phyloP scores from a whole-genome alignment of 306 rosid genomes.

The Delonix regia region DNA sequence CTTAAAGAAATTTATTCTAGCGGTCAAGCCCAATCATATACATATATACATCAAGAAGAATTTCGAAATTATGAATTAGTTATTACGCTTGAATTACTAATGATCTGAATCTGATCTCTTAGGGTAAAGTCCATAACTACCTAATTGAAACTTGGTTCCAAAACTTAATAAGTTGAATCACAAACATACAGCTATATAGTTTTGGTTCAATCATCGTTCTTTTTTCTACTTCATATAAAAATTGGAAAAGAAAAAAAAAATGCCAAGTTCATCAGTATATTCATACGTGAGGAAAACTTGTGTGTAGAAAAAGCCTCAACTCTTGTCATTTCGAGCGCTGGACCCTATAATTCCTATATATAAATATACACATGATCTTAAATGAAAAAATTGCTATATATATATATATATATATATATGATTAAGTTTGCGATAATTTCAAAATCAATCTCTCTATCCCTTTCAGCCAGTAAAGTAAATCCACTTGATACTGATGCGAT shows the following conservation, averaged over 20 bases:
- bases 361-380: neutral
- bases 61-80: too few relatives aligned
- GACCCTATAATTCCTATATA: too few relatives aligned
- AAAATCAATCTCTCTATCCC: neutral
- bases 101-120: too few relatives aligned
- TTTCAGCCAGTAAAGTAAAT: slow-evolving; percentile 15
- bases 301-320: neutral
- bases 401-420: neutral
- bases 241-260: neutral
- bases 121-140: too few relatives aligned
- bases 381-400: neutral
- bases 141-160: too few relatives aligned
- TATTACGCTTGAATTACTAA: too few relatives aligned
- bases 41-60: too few relatives aligned
- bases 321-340: neutral
- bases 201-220: too few relatives aligned
- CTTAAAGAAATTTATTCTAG: neutral
- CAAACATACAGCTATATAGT: too few relatives aligned
- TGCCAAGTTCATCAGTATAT: neutral
- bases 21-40: neutral
- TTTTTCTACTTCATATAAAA: neutral
- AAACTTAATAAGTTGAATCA: too few relatives aligned
- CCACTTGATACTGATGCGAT: slow-evolving; percentile 21
- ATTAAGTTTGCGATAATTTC: slow-evolving; percentile 7
- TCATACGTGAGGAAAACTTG: neutral